A percentile compares a stretch with the other conserved stretches of the same genome.
These are phyloP conservation scores for Cutaneotrichosporon sp. DNA, from an alignment of 1,284 basidiomycete genomes.

Conservation along the genomic window DNA sequence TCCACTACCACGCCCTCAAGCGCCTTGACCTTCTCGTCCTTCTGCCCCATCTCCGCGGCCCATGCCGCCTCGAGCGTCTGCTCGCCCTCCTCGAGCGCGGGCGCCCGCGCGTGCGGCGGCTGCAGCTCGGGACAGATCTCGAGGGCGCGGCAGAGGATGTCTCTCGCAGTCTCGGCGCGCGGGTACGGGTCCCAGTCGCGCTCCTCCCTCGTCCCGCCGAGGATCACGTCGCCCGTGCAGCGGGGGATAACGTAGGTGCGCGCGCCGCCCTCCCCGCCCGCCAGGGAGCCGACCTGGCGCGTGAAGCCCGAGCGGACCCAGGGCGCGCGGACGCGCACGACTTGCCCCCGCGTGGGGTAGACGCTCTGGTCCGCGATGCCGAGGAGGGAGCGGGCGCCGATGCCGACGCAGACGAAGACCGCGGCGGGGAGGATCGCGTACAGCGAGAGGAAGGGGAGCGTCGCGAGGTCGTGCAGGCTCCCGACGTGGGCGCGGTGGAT, in stretches of 20 bases:
- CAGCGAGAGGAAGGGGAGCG: conserved; percentile 22
- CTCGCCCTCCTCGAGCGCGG: neutral
- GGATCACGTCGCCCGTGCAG: conserved; percentile 47
- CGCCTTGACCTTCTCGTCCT: neutral
- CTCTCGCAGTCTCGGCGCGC: conserved; percentile 31
- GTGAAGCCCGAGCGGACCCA: conserved; percentile 49
- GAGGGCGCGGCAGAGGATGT: conserved; percentile 41
- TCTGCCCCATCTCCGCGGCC: neutral
- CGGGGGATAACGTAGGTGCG: conserved; percentile 53
- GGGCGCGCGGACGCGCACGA: conserved; percentile 57
- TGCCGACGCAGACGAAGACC: conserved; percentile 67
- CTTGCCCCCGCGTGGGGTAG: conserved; percentile 61
- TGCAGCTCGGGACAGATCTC: conserved; percentile 44
- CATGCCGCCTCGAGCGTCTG: conserved; percentile 3
- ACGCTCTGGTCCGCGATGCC: conserved; percentile 58
- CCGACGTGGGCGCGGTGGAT: conserved; percentile 36
- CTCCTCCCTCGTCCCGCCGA: conserved; percentile 51
- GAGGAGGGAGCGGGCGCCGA: conserved; percentile 58
- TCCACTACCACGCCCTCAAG: conserved; percentile 29
- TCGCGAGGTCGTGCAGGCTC: conserved; percentile 28
- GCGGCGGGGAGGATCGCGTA: conserved; percentile 54
- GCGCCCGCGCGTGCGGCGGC: conserved; percentile 21
- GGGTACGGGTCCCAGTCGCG: conserved; percentile 48
- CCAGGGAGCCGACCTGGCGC: conserved; percentile 44
- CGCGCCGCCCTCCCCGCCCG: conserved; percentile 48